phyloP scores from a whole-genome alignment of 306 rosid genomes.

The Sicyos baderoa region DNA sequence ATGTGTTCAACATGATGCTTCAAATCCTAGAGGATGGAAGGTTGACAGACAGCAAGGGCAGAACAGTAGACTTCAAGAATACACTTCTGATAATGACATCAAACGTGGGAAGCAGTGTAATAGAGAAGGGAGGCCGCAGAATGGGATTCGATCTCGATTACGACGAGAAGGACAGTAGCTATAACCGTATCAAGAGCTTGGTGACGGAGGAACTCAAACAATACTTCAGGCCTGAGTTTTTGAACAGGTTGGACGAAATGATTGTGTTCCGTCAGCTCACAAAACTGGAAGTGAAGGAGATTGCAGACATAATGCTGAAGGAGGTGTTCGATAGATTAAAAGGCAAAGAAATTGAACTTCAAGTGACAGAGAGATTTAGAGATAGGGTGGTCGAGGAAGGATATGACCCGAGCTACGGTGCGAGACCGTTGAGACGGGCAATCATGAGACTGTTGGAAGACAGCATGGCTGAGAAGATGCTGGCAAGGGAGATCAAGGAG shows the following conservation, averaged over 20 bases:
- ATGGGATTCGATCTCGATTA: slow-evolving; percentile 82
- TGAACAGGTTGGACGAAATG: slow-evolving; percentile 93
- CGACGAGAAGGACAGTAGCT: slow-evolving; percentile 90
- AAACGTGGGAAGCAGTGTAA: slow-evolving; percentile 91
- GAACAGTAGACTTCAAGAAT: slow-evolving; percentile 95
- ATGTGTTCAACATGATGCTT: slow-evolving; percentile 97
- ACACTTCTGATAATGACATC: slow-evolving; percentile 95
- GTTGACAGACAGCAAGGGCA: slow-evolving; percentile 90
- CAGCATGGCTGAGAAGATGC: slow-evolving; percentile 99
- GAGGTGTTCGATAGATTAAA: slow-evolving; percentile 84
- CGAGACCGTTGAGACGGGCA: slow-evolving; percentile 92
- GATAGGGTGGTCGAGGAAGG: slow-evolving; percentile 95
- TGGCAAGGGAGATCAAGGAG: slow-evolving; percentile 83
- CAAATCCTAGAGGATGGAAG: slow-evolving; percentile 95
- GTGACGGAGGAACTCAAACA: slow-evolving; percentile 90
- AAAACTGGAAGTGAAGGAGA: slow-evolving; percentile 88
- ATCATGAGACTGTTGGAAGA: slow-evolving; percentile 96
- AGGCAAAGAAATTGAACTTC: slow-evolving; percentile 67
- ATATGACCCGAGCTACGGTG: slow-evolving; percentile 89
- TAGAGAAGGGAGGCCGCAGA: slow-evolving; percentile 90
- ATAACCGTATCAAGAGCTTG: slow-evolving; percentile 82
- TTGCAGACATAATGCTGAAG: slow-evolving; percentile 87
- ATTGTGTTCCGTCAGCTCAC: slow-evolving; percentile 93
- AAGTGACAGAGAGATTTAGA: slow-evolving; percentile 84
- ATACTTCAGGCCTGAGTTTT: slow-evolving; percentile 85